Conservation (phyloP, 257 asterid species). For the Solanum boliviense region DNA sequence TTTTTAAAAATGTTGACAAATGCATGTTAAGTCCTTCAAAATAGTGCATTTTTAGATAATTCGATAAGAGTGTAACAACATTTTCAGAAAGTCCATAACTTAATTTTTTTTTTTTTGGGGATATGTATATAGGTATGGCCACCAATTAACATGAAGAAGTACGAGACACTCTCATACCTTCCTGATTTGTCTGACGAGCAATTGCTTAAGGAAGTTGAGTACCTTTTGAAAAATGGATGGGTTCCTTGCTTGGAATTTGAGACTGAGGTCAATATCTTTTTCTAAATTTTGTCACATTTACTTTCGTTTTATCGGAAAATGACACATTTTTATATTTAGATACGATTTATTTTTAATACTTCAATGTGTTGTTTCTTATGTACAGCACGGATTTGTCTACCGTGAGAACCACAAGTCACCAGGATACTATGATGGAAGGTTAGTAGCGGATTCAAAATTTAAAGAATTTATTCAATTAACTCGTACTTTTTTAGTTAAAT, state of each 20-base stretch:
- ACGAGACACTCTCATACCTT: conserved; percentile 18
- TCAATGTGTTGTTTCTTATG: not conserved
- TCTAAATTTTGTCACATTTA: not conserved
- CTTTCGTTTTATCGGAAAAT: not conserved
- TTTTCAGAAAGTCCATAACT: not conserved
- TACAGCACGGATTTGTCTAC: conserved; percentile 24
- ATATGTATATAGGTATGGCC: conserved; percentile 36
- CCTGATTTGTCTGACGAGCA: conserved; percentile 20
- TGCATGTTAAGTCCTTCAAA: not conserved
- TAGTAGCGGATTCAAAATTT: not conserved
- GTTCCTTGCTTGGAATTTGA: conserved; percentile 49
- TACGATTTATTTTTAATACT: not conserved
- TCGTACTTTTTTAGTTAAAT: not conserved
- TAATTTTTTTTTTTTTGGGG: not conserved
- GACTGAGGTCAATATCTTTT: conserved; percentile 9
- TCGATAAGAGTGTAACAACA: not conserved
- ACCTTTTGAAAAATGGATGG: conserved; percentile 29
- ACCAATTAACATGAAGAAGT: conserved; percentile 10
- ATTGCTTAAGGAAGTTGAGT: conserved; percentile 27
- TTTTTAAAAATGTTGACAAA: too few relatives aligned
- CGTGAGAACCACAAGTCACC: conserved; percentile 16
- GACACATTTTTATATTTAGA: not conserved
- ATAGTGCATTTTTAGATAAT: not conserved
- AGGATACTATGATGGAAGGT: conserved; percentile 29
- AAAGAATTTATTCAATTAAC: not conserved